These are phyloP conservation scores for Populus hybrid DNA, from an alignment of 441 rosid species.

Conservation along the genomic window DNA sequence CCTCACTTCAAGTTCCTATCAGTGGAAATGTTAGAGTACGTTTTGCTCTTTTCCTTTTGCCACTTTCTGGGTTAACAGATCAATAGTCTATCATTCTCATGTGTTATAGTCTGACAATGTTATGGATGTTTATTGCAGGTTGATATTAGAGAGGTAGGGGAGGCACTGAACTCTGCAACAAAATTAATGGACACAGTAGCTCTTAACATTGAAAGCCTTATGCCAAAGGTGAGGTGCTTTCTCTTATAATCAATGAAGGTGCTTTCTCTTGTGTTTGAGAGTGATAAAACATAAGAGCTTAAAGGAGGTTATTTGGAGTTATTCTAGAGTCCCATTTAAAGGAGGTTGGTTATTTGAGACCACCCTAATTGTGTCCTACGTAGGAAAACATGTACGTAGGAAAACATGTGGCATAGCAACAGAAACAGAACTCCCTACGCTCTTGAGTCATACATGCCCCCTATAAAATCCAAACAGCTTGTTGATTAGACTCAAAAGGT, in stretches of 20 bases:
- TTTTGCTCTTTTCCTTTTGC: not conserved
- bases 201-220: constrained; percentile 36
- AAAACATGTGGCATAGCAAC: not conserved
- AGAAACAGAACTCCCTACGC: too few species aligned
- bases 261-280: not conserved
- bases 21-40: constrained; percentile 52
- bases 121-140: constrained; percentile 32
- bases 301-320: not conserved
- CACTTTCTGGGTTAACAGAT: not conserved
- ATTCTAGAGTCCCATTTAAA: not conserved
- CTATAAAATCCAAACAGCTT: too few species aligned
- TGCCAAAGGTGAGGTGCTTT: constrained; percentile 48
- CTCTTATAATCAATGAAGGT: not conserved
- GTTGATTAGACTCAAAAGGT: not conserved
- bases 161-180: constrained; percentile 48
- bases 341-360: not conserved
- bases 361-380: not conserved
- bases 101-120: not conserved
- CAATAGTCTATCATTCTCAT: not conserved
- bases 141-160: constrained; percentile 51
- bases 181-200: constrained; percentile 55
- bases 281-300: not conserved
- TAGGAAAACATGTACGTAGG: not conserved
- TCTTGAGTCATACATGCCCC: too few species aligned
- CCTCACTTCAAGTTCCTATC: constrained; percentile 57